Base-by-base conservation (phyloP, 2,329 filamentous ascomycete species). In the Pseudogymnoascus sp. region DNA sequence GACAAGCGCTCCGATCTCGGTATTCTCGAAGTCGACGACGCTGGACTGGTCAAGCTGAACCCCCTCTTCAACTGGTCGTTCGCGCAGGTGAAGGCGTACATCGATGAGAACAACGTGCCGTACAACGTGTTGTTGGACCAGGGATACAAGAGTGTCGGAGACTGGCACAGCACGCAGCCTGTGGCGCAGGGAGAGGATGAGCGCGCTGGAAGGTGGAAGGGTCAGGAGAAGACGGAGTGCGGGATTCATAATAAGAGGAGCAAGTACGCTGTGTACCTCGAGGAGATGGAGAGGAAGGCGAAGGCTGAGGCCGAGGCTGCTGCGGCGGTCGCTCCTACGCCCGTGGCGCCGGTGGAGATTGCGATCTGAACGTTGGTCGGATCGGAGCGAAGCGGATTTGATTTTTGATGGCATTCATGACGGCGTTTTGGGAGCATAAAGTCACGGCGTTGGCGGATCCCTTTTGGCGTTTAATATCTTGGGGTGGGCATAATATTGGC, bases 161-260 rank as follows among this genome's bases (percentile, higher is more conserved):
- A 99, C 81, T 97, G 93, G 91, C 95, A 99, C 82, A 96, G 92
- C 60, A 99, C 95, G 3, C 88, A 86, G 69, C 93, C 95, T 11
- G 92, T 97, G 65, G 86, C 83, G 67, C 91, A 93, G 64, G 90
- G 90, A 68, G 95, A 99, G 78, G 95, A 97, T 72, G 95, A 99
- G 84, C 88, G 95, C 61, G 89, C 95, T 7, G 95, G 95, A 64
- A 88, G 95, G 69, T 99, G 95, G 95, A 97, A 96, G 84, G 95
- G 95, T 66, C 89, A 92, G 76, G 80, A 83, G 72, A 99, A 99
- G 88, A 96, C 92, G 14, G 95, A 99, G 80, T 99, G 95, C 76
- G 95, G 95, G 59, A 97, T 99, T 73, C 95, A 99, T 85, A 97
- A 97, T 82, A 96, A 95, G 78, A 88, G 93, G 76, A 96, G 91